Conservation (phyloP, 805 yeast species). For the Schwanniomyces sp. region DNA sequence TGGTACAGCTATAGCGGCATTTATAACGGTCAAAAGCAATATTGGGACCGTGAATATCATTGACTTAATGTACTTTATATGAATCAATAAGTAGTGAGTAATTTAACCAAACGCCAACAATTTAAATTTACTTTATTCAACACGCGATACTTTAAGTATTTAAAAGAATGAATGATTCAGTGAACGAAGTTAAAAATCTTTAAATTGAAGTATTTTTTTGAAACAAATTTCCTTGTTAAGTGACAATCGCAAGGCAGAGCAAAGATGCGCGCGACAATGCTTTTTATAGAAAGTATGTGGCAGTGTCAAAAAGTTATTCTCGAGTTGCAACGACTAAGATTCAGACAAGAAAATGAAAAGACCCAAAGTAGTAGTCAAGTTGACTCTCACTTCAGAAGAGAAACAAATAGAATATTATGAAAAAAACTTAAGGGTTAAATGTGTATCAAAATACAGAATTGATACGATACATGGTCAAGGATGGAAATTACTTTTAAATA, state of each 20-base stretch:
- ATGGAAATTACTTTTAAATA: too few relatives aligned
- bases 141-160: neutral
- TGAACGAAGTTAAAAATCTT: neutral
- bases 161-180: neutral
- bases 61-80: neutral
- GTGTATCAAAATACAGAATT: too few relatives aligned
- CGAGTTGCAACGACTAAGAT: neutral
- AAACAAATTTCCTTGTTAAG: neutral
- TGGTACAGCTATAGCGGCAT: constrained; percentile 27
- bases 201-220: neutral
- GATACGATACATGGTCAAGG: too few relatives aligned
- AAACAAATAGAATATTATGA: too few relatives aligned
- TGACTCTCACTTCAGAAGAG: too few relatives aligned
- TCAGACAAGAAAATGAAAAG: neutral
- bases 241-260: neutral
- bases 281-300: neutral
- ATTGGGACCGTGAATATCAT: constrained; percentile 6
- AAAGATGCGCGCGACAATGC: neutral
- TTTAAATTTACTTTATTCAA: neutral
- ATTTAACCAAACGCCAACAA: too few relatives aligned
- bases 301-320: neutral
- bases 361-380: neutral
- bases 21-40: constrained; percentile 2
- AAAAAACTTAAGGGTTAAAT: too few relatives aligned
- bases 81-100: too few relatives aligned